Evolutionary conservation across 2,329 filamentous ascomycete genomes (phyloP), one percentile per base, ranked within the genome.

Genomic region (Gaeumannomyces sp.): DNA sequence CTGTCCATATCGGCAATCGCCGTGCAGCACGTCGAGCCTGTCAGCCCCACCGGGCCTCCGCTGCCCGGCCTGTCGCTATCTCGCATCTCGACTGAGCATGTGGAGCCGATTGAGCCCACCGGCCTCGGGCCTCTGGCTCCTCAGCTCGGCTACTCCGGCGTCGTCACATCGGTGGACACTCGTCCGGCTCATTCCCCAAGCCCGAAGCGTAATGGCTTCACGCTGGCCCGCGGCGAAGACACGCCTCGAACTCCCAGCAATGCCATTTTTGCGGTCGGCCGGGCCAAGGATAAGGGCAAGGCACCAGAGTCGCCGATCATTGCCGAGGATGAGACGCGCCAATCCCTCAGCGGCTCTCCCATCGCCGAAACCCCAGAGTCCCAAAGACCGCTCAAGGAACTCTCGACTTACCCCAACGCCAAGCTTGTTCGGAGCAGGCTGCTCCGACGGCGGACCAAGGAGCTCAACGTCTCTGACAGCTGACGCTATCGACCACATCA

Each of bases 391-490:
- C 83, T 91, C 70, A 85, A 80, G 72, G 85, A 88, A 70, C 80
- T 89, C 16, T 86, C 87, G n/a, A 78, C 78, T 64, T 90, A 90
- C 71, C 76, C 80, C 3, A 77, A 74, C 66, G 71, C 75, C 63
- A 78, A 77, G 27, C 71, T 76, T 29, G 61, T 69, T 8, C 80
- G 78, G 65, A 79, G 71, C 71, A 68, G 28, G 63, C 73, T 28
- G 67, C 78, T 57, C 75, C 78, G 64, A 89, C 83, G 67, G 78
- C 81, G 27, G 92, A 96, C 71, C 89, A 90, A 69, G 85, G 88
- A 64, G 89, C 90, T 19, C 94, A 97, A 97, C 93, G 29, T 83
- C 89, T 56, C 80, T 97, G 35, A 96, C 92, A n/a, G 85, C 91
- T 0, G 85, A 90, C 62, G 88, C 90, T 65, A 92, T 97, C 68